A percentile compares a stretch with the other conserved stretches of the same genome.
Evolutionary conservation across 2,329 filamentous ascomycete species (phyloP).

Genomic region (Fusarium sp.): DNA sequence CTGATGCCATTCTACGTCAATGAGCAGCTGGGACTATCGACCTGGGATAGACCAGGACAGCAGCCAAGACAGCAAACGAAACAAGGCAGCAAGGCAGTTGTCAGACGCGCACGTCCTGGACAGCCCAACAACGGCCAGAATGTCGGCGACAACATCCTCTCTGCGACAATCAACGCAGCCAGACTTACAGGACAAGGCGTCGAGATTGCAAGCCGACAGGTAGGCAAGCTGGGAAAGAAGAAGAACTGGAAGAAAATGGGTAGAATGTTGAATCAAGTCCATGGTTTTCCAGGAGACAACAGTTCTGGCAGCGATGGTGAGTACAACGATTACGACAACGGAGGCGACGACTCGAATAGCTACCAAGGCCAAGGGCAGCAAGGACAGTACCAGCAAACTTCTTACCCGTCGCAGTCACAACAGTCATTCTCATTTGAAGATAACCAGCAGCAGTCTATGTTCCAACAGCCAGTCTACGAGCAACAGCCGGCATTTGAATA

Average conservation of each 20-base stretch:
- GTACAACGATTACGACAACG: constrained; percentile 10
- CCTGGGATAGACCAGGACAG: constrained; percentile 47
- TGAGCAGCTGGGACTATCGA: constrained; percentile 40
- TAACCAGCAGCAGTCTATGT: constrained; percentile 5
- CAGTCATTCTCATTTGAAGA: constrained; percentile 7
- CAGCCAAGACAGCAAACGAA: constrained; percentile 32
- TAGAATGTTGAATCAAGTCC: constrained; percentile 23
- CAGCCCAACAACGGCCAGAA: constrained; percentile 10
- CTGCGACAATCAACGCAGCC: constrained; percentile 38
- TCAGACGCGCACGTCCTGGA: constrained; percentile 15
- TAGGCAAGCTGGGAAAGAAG: constrained; percentile 45
- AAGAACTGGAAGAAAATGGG: constrained; percentile 44
- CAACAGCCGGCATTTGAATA: constrained; percentile 28
- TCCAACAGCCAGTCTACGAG: constrained; percentile 23
- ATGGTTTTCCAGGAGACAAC: background rate
- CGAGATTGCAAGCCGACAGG: constrained; percentile 34
- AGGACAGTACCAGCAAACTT: constrained; percentile 23
- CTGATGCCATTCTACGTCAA: constrained; percentile 44
- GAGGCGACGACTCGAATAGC: constrained; percentile 1
- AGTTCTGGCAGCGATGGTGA: constrained; percentile 21
- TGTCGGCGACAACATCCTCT: constrained; percentile 20
- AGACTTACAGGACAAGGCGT: constrained; percentile 36
- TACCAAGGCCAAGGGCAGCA: constrained; percentile 25
- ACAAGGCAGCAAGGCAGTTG: constrained; percentile 6
- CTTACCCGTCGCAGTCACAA: constrained; percentile 12